Evolutionary conservation across 2,329 filamentous ascomycete genomes (phyloP).

Genomic region (Trichoderma simmonsii): DNA sequence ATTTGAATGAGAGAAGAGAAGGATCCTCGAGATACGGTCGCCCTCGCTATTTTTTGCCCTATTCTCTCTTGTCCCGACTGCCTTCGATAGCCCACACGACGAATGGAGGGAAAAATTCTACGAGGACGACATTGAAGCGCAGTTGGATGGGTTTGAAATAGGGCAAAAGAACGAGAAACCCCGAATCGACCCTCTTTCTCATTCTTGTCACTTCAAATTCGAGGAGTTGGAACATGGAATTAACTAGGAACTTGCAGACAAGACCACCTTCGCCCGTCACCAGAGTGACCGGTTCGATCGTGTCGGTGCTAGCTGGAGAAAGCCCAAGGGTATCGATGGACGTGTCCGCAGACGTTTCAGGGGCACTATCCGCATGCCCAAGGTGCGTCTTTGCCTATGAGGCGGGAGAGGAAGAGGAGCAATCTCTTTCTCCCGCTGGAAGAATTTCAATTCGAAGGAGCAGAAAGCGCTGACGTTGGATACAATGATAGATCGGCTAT

Average conservation of each 20-base stretch:
- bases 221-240: slow-evolving; percentile 26
- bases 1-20: slow-evolving; percentile 5
- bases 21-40: not conserved
- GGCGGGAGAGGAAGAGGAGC: not conserved
- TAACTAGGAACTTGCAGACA: slow-evolving; percentile 60
- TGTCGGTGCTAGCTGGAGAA: slow-evolving; percentile 89
- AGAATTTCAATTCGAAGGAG: not conserved
- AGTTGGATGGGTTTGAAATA: slow-evolving; percentile 8
- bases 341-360: slow-evolving; percentile 95
- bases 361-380: slow-evolving; percentile 94
- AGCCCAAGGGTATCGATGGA: slow-evolving; percentile 99
- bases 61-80: not conserved
- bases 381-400: slow-evolving; percentile 62
- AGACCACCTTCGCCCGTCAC: slow-evolving; percentile 93
- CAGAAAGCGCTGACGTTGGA: slow-evolving; percentile 16
- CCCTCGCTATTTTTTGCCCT: not conserved
- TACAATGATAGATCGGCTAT: slow-evolving; percentile 75
- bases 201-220: not conserved
- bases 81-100: slow-evolving; percentile 1
- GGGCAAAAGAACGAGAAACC: not conserved
- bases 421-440: not conserved
- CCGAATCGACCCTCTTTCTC: not conserved
- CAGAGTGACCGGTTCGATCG: slow-evolving; percentile 97
- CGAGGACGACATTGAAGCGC: not conserved
- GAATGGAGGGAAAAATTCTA: not conserved